Evolutionary conservation across 2,329 filamentous ascomycete species (phyloP).

Genomic region (Neonectria neomacrospora): DNA sequence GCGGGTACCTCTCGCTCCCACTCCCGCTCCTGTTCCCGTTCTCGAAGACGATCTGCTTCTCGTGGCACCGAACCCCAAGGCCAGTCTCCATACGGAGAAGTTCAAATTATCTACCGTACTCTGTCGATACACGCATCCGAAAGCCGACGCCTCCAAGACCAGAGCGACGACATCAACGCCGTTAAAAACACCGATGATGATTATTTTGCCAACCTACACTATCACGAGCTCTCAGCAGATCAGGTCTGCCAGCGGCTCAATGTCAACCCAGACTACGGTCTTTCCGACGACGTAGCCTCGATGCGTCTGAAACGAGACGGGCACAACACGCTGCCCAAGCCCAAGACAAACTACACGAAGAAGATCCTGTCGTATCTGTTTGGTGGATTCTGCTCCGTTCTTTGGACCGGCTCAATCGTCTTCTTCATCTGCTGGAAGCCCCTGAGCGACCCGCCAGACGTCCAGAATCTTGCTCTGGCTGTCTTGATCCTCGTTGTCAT

Average conservation of each 20-base stretch:
- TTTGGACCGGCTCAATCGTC: constrained; percentile 59
- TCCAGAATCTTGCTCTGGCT: constrained; percentile 57
- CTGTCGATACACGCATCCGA: constrained; percentile 54
- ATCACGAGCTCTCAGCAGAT: constrained; percentile 49
- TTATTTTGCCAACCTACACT: constrained; percentile 56
- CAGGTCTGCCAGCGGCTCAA: constrained; percentile 55
- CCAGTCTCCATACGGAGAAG: constrained; percentile 49
- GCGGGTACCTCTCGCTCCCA: constrained; percentile 37
- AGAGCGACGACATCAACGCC: constrained; percentile 30
- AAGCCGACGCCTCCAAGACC: constrained; percentile 46
- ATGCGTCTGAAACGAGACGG: constrained; percentile 54
- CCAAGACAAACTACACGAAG: constrained; percentile 56
- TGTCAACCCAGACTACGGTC: constrained; percentile 48
- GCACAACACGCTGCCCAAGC: constrained; percentile 54
- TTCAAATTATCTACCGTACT: constrained; percentile 55
- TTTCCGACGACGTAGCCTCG: constrained; percentile 49
- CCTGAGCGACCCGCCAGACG: constrained; percentile 56
- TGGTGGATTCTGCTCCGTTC: constrained; percentile 59
- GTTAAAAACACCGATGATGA: constrained; percentile 49
- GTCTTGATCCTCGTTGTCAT: constrained; percentile 61
- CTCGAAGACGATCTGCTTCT: too few relatives aligned
- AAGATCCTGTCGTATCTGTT: constrained; percentile 57
- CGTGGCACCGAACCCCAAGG: constrained; percentile 33
- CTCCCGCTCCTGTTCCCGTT: constrained; percentile 34
- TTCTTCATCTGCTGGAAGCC: constrained; percentile 62